Base-by-base conservation (phyloP, 169 alveolate genomes). In the Cryptosporidium felis region DNA sequence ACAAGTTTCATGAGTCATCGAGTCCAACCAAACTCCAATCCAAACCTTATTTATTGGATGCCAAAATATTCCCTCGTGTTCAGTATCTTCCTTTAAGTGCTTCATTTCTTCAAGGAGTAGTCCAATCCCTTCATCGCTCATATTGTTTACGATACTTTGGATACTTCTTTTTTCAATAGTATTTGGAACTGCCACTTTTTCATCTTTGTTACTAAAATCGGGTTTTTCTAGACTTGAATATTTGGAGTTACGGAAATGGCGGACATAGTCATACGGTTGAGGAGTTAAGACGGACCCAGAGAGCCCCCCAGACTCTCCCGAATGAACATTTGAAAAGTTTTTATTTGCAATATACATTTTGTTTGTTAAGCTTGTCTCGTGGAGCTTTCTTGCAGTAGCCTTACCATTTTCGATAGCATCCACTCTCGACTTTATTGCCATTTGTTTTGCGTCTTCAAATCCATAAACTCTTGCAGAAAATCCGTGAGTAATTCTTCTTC, bases 381-480 rank as follows among this genome's bases (percentile, higher is more conserved):
- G 67, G 18, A 74, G 40, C 59, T 74, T 74, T 53, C 85, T 74
- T 40, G 85, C 85, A 12, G 85, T 74, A 16, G 85, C 85, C 8
- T 74, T 74, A 36, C 85, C 85, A 41, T 74, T 74, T 34, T 74
- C 85, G 14, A 74, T 74, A 14, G 85, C 85, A 34, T 74, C 85
- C 8, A 74, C 49, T 38, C 85, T 74, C n/a, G 85, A 74, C 10
- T 56, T 74, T 49, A 74, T 74, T 21, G 85, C 85, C 85, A 74
- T 74, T 42, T 74, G 85, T 10, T 74, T 74, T 32, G 85, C 85
- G 23, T 74, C 74, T 38, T 74, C 85, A 53, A 74, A 74, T 3
- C 85, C 85, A 74, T 74, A 74, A 0, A 74, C 85, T 36, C 85
- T 74, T 34, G 85, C 85, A 4, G 85, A 74, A 74, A 74, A 74